phyloP scores from a whole-genome alignment of 2,329 filamentous ascomycete species.

The Aspergillus sp. region DNA sequence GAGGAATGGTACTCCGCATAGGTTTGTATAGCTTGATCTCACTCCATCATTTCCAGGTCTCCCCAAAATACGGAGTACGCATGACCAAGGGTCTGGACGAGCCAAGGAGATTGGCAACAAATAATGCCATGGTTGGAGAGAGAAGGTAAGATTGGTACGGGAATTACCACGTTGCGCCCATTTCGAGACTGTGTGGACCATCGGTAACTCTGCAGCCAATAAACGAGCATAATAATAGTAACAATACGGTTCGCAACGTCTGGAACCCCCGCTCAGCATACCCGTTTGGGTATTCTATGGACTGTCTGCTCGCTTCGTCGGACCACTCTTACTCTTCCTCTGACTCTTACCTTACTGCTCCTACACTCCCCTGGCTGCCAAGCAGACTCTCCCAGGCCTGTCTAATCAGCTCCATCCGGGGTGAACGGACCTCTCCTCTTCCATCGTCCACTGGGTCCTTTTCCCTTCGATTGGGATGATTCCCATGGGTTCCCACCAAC shows the following conservation, averaged over 20 bases:
- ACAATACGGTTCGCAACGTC: neutral
- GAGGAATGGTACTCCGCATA: too few relatives aligned
- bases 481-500: neutral
- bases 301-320: slow-evolving; percentile 6
- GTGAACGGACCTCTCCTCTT: slow-evolving; percentile 20
- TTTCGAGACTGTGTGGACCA: neutral
- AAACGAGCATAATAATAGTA: neutral
- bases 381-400: slow-evolving; percentile 4
- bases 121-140: neutral
- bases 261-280: neutral
- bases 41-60: too few relatives aligned
- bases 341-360: too few relatives aligned
- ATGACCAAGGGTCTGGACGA: too few relatives aligned
- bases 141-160: neutral
- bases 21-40: too few relatives aligned
- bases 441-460: slow-evolving; percentile 5
- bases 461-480: slow-evolving; percentile 3
- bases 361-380: slow-evolving; percentile 13
- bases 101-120: too few relatives aligned
- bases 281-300: slow-evolving; percentile 4
- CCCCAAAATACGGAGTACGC: too few relatives aligned
- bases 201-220: neutral
- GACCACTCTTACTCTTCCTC: slow-evolving; percentile 2
- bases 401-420: too few relatives aligned
- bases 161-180: neutral